A percentile compares a stretch with the other conserved stretches of the same genome.
phyloP scores from a whole-genome alignment of 2,329 filamentous ascomycete species.

The Cordyceps cateniannulata region DNA sequence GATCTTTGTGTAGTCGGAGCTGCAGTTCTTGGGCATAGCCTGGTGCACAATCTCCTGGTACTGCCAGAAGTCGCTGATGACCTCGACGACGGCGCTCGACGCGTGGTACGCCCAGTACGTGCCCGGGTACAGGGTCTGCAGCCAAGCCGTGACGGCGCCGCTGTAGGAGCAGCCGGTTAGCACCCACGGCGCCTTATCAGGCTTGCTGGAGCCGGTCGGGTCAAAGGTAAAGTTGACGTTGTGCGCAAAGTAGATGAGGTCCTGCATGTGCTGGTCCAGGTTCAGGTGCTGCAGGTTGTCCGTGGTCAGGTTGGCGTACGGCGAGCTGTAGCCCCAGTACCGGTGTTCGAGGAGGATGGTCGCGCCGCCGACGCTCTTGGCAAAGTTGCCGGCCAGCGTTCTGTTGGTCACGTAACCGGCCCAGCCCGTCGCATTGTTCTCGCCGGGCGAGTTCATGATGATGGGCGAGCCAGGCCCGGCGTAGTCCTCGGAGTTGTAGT shows the following conservation, averaged over 20 bases:
- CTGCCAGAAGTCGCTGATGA: constrained; percentile 66
- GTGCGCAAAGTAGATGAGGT: constrained; percentile 68
- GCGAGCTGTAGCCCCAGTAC: constrained; percentile 73
- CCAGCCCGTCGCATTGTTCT: constrained; percentile 40
- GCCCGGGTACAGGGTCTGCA: constrained; percentile 68
- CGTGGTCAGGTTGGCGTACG: constrained; percentile 53
- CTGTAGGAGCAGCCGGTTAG: constrained; percentile 76
- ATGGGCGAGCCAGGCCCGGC: constrained; percentile 70
- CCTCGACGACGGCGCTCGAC: constrained; percentile 68
- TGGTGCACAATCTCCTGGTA: constrained; percentile 41
- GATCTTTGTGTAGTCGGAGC: constrained; percentile 51
- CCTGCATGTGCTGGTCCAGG: constrained; percentile 70
- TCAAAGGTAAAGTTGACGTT: constrained; percentile 64
- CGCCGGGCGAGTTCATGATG: constrained; percentile 60
- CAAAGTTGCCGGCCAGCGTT: constrained; percentile 59
- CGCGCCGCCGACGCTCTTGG: constrained; percentile 60
- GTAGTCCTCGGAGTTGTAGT: constrained; percentile 71
- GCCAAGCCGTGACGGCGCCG: constrained; percentile 67
- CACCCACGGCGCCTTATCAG: constrained; percentile 62
- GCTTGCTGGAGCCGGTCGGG: constrained; percentile 44
- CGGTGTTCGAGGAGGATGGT: constrained; percentile 71
- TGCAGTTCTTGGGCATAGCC: constrained; percentile 50
- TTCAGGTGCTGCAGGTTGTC: constrained; percentile 68
- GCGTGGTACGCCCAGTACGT: constrained; percentile 70
- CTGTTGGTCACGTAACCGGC: constrained; percentile 62